Conservation (phyloP, 495 filamentous ascomycete species). For the Pyronema domesticum region DNA sequence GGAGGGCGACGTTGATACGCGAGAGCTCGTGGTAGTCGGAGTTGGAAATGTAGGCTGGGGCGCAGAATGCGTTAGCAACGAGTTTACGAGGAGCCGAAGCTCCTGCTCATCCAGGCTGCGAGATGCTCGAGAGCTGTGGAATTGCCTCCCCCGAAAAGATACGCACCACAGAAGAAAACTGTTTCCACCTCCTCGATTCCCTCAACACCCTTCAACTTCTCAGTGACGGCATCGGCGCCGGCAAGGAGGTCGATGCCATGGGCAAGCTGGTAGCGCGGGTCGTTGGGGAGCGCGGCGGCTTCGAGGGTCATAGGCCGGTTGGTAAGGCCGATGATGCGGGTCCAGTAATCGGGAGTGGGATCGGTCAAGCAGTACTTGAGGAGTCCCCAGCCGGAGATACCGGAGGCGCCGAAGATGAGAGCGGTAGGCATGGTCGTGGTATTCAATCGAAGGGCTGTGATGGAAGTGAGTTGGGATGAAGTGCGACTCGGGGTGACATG, state of each 20-base stretch:
- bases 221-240: conserved; percentile 13
- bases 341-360: conserved; percentile 20
- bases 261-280: conserved; percentile 6
- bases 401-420: conserved; percentile 27
- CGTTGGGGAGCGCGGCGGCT: conserved; percentile 13
- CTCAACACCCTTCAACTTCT: conserved; percentile 13
- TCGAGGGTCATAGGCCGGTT: conserved; percentile 16
- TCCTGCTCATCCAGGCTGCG: too few relatives aligned
- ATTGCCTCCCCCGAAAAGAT: conserved; percentile 14
- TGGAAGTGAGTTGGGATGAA: too few relatives aligned
- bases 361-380: conserved; percentile 15
- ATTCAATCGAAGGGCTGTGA: background rate
- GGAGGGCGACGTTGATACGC: background rate
- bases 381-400: conserved; percentile 26
- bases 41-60: background rate
- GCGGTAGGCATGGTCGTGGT: background rate
- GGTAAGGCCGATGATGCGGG: conserved; percentile 22
- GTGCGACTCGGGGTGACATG: too few relatives aligned
- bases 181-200: conserved; percentile 15
- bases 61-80: background rate
- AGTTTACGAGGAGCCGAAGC: too few relatives aligned
- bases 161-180: conserved; percentile 10
- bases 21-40: background rate
- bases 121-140: too few relatives aligned
- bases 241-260: conserved; percentile 18